These are phyloP conservation scores for Wickerhamomyces xylosicus DNA, from an alignment of 805 yeast genomes.

Conservation along the genomic window DNA sequence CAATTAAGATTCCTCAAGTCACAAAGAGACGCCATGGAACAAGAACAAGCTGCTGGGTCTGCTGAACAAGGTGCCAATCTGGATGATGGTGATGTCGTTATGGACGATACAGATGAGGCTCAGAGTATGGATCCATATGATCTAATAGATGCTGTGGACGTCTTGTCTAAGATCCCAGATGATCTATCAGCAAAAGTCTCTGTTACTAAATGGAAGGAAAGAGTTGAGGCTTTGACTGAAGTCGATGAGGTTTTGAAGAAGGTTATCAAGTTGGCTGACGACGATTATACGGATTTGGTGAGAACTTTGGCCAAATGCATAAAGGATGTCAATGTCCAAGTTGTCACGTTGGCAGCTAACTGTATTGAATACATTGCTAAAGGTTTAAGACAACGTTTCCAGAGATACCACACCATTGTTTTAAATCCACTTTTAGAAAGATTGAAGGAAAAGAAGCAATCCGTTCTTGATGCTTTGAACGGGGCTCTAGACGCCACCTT, in stretches of 20 bases:
- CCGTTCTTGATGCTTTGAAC: constrained; percentile 64
- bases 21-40: constrained; percentile 35
- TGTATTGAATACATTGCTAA: constrained; percentile 49
- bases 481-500: constrained; percentile 59
- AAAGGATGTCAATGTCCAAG: constrained; percentile 85
- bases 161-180: constrained; percentile 54
- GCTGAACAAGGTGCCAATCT: constrained; percentile 6
- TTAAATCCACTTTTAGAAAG: constrained; percentile 65
- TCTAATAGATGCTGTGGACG: constrained; percentile 57
- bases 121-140: constrained; percentile 54
- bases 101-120: constrained; percentile 19
- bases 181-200: constrained; percentile 44
- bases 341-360: constrained; percentile 69
- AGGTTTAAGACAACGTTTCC: constrained; percentile 53
- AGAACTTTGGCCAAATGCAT: constrained; percentile 57
- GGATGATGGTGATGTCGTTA: constrained; percentile 15
- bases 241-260: constrained; percentile 31
- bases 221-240: constrained; percentile 77
- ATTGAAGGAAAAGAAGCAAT: constrained; percentile 77
- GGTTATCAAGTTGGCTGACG: constrained; percentile 44
- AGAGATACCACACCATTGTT: constrained; percentile 39
- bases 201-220: constrained; percentile 81
- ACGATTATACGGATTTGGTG: constrained; percentile 59
- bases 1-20: constrained; percentile 48
- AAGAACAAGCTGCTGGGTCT: constrained; percentile 8